phyloP scores from a whole-genome alignment of 805 yeast species.

The Pichia occidentalis region DNA sequence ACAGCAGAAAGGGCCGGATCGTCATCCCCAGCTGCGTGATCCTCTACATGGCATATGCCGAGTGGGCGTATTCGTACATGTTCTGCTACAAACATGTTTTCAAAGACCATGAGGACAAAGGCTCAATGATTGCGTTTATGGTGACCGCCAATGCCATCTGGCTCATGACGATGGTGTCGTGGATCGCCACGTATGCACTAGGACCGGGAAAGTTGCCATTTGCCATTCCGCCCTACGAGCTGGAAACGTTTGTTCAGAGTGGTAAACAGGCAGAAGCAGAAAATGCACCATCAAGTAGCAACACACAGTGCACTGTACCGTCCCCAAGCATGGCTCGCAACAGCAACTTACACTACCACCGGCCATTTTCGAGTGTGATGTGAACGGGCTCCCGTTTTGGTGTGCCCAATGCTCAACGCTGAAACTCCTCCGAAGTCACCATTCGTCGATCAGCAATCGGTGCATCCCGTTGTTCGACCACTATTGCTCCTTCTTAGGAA shows the following conservation, averaged over 20 bases:
- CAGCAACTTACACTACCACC: constrained; percentile 37
- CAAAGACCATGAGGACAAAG: constrained; percentile 38
- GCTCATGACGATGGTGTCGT: constrained; percentile 28
- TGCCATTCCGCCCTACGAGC: constrained; percentile 32
- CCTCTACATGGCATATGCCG: constrained; percentile 22
- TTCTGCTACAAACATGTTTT: constrained; percentile 26
- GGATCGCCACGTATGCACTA: constrained; percentile 38
- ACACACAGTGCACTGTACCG: too few species aligned
- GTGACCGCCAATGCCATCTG: constrained; percentile 27
- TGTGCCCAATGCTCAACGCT: constrained; percentile 61
- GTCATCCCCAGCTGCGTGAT: constrained; percentile 15
- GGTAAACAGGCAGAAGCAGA: constrained; percentile 14
- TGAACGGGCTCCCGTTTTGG: constrained; percentile 69
- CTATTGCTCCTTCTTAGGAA: constrained; percentile 73
- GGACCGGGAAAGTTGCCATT: constrained; percentile 55
- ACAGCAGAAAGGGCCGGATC: neutral
- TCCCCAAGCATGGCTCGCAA: neutral
- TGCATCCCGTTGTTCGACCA: constrained; percentile 82
- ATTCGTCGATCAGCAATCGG: constrained; percentile 44
- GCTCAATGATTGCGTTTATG: constrained; percentile 30
- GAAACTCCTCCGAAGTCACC: constrained; percentile 65
- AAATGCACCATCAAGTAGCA: too few species aligned
- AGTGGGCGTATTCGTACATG: constrained; percentile 26
- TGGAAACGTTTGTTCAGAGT: constrained; percentile 20
- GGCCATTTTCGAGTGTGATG: constrained; percentile 57